Evolutionary conservation across 495 filamentous ascomycete genomes (phyloP).

Genomic region (Penicillium roqueforti): DNA sequence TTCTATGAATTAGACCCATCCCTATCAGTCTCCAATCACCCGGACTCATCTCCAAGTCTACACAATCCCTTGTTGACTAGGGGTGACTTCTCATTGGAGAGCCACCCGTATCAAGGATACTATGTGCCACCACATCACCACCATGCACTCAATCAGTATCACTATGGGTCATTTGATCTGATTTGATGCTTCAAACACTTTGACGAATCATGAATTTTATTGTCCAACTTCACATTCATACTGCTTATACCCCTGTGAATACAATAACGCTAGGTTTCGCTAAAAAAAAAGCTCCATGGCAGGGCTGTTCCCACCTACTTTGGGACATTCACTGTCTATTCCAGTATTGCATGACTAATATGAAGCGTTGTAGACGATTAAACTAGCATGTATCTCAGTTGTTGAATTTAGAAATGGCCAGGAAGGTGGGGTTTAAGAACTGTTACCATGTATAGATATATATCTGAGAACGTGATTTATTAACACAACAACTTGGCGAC

Average conservation of each 20-base stretch:
- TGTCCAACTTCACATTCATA: neutral
- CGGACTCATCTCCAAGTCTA: conserved; percentile 42
- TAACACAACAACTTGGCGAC: too few species aligned
- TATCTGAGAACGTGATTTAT: too few species aligned
- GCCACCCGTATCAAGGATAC: conserved; percentile 70
- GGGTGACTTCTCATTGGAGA: conserved; percentile 67
- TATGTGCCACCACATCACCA: conserved; percentile 48
- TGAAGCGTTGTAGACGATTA: too few species aligned
- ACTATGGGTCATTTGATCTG: conserved; percentile 21
- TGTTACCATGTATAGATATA: too few species aligned
- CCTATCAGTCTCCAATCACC: conserved; percentile 18
- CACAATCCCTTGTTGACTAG: conserved; percentile 62
- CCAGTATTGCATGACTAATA: too few species aligned
- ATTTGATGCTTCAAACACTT: neutral
- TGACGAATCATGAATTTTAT: conserved; percentile 3
- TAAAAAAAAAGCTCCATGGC: too few species aligned
- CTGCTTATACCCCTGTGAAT: neutral
- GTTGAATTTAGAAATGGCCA: too few species aligned
- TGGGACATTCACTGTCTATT: too few species aligned
- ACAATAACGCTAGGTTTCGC: too few species aligned
- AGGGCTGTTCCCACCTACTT: too few species aligned
- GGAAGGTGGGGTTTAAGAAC: too few species aligned
- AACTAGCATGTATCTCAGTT: too few species aligned
- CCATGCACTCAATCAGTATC: conserved; percentile 21
- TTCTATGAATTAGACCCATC: conserved; percentile 22